phyloP scores from a whole-genome alignment of 208 protist species.

The Trypanosoma melophagium region DNA sequence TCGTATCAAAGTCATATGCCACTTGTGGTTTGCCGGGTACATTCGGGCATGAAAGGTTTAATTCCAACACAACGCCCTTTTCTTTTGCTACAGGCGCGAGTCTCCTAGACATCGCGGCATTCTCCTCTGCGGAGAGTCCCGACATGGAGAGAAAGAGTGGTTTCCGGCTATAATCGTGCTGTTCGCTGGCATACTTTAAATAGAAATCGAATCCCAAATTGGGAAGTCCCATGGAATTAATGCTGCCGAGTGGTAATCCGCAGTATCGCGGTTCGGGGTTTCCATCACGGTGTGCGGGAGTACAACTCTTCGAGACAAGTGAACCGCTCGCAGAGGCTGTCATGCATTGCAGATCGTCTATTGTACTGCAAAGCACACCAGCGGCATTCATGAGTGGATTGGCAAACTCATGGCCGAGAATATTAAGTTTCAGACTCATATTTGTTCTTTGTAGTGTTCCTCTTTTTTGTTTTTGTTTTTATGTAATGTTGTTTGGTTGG shows the following conservation, averaged over 20 bases:
- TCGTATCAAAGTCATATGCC: conserved; percentile 83
- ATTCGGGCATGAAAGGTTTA: conserved; percentile 90
- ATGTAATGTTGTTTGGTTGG: too few relatives aligned
- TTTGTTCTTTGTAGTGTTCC: too few relatives aligned
- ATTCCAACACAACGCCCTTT: conserved; percentile 72
- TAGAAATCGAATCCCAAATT: conserved; percentile 88
- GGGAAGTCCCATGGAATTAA: conserved; percentile 90
- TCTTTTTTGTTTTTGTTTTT: too few relatives aligned
- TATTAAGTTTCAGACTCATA: conserved; percentile 71
- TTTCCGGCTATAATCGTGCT: conserved; percentile 59
- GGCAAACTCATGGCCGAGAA: conserved; percentile 57
- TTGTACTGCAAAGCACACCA: conserved; percentile 74
- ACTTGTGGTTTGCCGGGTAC: conserved; percentile 88
- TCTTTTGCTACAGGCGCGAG: conserved; percentile 55
- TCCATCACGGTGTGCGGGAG: conserved; percentile 52
- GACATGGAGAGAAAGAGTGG: conserved; percentile 86
- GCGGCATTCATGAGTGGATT: conserved; percentile 92
- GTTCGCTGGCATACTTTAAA: conserved; percentile 26
- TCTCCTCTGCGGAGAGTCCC: conserved; percentile 77
- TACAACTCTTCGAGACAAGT: conserved; percentile 87
- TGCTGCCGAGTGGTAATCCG: conserved; percentile 67
- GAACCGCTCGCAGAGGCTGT: conserved; percentile 63
- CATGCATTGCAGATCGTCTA: conserved; percentile 59
- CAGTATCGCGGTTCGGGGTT: conserved; percentile 85
- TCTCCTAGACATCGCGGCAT: conserved; percentile 57